Percentiles rank a stretch among this genome's conserved stretches.
Conservation (phyloP, 2,329 filamentous ascomycete genomes). For the Neocucurbitaria cava region DNA sequence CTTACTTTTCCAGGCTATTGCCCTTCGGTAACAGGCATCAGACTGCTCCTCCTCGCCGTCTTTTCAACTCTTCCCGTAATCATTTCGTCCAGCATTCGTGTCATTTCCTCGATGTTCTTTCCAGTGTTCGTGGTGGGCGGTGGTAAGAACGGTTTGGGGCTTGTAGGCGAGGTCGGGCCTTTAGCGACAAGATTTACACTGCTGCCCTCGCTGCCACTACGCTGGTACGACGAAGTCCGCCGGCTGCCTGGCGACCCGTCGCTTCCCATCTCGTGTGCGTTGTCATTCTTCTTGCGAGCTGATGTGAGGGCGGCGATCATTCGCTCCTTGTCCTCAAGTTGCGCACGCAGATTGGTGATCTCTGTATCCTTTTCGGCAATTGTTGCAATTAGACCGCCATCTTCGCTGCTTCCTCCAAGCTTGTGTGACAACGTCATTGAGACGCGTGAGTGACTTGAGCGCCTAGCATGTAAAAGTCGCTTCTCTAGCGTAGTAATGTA, state of each 20-base stretch:
- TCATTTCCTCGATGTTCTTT: conserved; percentile 88
- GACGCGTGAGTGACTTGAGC: conserved; percentile 87
- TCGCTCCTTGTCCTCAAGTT: conserved; percentile 91
- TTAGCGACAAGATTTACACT: conserved; percentile 37
- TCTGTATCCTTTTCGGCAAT: conserved; percentile 91
- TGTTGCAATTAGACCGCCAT: conserved; percentile 74
- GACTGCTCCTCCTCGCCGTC: conserved; percentile 57
- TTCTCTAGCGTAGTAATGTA: conserved; percentile 96
- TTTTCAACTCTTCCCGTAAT: conserved; percentile 78
- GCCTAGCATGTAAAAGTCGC: conserved; percentile 84
- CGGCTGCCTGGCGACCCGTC: conserved; percentile 46
- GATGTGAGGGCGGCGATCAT: conserved; percentile 89
- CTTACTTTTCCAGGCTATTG: conserved; percentile 16
- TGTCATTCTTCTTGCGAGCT: conserved; percentile 84
- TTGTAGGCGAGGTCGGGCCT: conserved; percentile 33
- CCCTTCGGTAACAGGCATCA: conserved; percentile 29
- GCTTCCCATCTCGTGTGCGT: conserved; percentile 65
- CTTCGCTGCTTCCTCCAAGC: conserved; percentile 73
- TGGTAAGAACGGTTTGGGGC: conserved; percentile 26
- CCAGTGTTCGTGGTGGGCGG: conserved; percentile 46
- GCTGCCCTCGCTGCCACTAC: conserved; percentile 38
- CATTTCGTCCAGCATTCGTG: conserved; percentile 93
- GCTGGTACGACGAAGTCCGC: conserved; percentile 44
- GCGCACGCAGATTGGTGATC: conserved; percentile 86
- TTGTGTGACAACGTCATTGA: conserved; percentile 75